A percentile compares a stretch with the other conserved stretches of the same genome.
These are phyloP conservation scores for Cyclotella kingstonii DNA, from an alignment of 108 stramenopile genomes.

Conservation along the genomic window DNA sequence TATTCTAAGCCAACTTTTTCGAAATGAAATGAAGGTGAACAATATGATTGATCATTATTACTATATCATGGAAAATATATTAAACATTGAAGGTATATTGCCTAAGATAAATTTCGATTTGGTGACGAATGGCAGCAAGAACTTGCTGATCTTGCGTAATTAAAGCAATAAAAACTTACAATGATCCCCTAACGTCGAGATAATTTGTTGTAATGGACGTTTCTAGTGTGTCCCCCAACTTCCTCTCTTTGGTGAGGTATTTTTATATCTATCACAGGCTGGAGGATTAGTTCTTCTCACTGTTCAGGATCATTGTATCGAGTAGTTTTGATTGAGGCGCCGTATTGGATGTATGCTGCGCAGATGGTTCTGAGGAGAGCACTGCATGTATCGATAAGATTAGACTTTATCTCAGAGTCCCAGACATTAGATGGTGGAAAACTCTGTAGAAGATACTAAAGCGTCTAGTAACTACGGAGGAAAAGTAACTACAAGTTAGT, in stretches of 20 bases:
- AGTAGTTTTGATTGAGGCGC: conserved; percentile 52
- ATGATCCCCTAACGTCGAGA: conserved; percentile 36
- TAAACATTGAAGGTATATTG: conserved; percentile 34
- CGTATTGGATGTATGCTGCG: conserved; percentile 55
- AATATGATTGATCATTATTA: conserved; percentile 65
- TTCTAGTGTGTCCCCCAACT: conserved; percentile 37
- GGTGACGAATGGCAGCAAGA: conserved; percentile 36
- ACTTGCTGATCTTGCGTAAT: conserved; percentile 26
- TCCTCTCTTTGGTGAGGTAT: conserved; percentile 56
- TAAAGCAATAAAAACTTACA: conserved; percentile 27
- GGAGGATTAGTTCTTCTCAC: conserved; percentile 55
- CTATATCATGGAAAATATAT: conserved; percentile 60
- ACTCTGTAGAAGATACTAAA: conserved; percentile 61
- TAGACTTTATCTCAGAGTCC: conserved; percentile 46
- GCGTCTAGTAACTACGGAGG: conserved; percentile 65
- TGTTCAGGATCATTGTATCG: conserved; percentile 53
- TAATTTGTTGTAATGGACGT: conserved; percentile 67
- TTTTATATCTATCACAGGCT: conserved; percentile 53
- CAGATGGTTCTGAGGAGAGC: conserved; percentile 43
- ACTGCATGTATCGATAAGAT: conserved; percentile 52
- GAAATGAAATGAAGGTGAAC: conserved; percentile 43
- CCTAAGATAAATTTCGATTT: conserved; percentile 12
- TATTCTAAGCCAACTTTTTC: conserved; percentile 57
- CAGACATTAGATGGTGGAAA: conserved; percentile 45
- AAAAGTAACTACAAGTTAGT: conserved; percentile 47